These are phyloP conservation scores for Conoideocrella luteorostrata DNA, from an alignment of 2,329 filamentous ascomycete genomes.

Conservation along the genomic window DNA sequence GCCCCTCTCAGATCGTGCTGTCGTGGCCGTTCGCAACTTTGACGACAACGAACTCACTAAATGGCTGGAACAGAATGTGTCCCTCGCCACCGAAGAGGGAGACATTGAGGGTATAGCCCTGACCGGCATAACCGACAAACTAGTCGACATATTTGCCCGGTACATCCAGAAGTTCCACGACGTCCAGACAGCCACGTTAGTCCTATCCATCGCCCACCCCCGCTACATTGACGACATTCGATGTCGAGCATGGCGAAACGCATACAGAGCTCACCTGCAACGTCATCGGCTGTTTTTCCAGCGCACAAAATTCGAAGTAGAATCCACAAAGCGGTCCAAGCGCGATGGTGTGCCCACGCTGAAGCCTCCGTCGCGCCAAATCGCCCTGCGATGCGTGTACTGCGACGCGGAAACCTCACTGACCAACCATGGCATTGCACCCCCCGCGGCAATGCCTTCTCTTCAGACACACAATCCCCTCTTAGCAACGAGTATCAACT, in stretches of 20 bases:
- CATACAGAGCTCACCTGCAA: conserved; percentile 66
- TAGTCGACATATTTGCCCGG: conserved; percentile 68
- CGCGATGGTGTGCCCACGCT: conserved; percentile 57
- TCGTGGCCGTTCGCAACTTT: conserved; percentile 64
- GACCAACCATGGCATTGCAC: conserved; percentile 28
- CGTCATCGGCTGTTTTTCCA: conserved; percentile 68
- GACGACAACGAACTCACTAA: conserved; percentile 53
- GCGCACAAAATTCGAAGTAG: conserved; percentile 70
- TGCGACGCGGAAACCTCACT: conserved; percentile 59
- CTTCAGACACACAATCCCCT: conserved; percentile 47
- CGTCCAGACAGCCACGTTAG: conserved; percentile 70
- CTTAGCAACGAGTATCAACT: conserved; percentile 49
- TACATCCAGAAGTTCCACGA: conserved; percentile 73
- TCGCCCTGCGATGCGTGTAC: conserved; percentile 70
- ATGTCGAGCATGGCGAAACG: conserved; percentile 65
- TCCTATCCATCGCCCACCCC: conserved; percentile 67
- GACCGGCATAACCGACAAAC: conserved; percentile 65
- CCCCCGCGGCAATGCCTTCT: conserved; percentile 17
- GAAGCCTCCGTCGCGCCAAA: conserved; percentile 59
- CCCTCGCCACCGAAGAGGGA: conserved; percentile 55
- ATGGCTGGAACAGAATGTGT: conserved; percentile 63
- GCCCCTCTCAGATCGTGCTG: conserved; percentile 67
- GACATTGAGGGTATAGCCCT: conserved; percentile 73
- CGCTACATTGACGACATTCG: conserved; percentile 72
- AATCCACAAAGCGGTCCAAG: conserved; percentile 64